Evolutionary conservation across 352 stramenopile genomes (phyloP), one percentile per base, ranked within the genome.

Genomic region (Phytophthora cajani): DNA sequence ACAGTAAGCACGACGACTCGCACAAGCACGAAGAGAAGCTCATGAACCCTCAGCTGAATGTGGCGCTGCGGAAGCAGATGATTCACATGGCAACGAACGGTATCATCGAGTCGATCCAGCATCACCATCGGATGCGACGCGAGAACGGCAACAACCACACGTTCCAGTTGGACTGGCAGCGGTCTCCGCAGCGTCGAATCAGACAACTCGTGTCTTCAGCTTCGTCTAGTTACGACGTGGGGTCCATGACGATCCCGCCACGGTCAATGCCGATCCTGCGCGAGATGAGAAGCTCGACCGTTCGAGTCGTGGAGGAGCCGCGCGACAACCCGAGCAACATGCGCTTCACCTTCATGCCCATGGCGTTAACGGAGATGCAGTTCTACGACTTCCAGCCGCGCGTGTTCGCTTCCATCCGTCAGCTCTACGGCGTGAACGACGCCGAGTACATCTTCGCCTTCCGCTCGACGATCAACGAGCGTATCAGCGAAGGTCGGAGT

Each of bases 31-130:
- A 79, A 64, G 65, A 70, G n/a, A 72, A 70, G 51, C 40, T 90
- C 1, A 86, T 94, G 57, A 92, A 93, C 25, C 91, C 90, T 5
- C 87, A 97, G 60, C 79, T 97, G 5, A 97, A 97, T 71, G 77
- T 83, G 3, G 91, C 89, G 1, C 73, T 97, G 27, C 79, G 88
- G 23, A 84, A 79, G 38, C 88, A 97, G 63, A 94, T 97, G 77
- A 92, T 97, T 61, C 85, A 94, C 54, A 94, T 96, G 84, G 89
- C 91, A 2, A 97, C 90, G 17, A 90, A 85, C 0, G 91, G 91
- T 0, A 97, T 97, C 60, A 88, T 96, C 47, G 85, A 95, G 65
- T 94, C 91, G 0, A 79, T 97, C 19, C 78, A 95, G 60, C 87
- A 94, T 50, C 92, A 89, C 61, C 89, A 94, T 59, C 78, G 81